A percentile compares a stretch with the other conserved stretches of the same genome.
Conservation (phyloP, 2,329 filamentous ascomycete genomes). For the Talaromyces rugulosus region DNA sequence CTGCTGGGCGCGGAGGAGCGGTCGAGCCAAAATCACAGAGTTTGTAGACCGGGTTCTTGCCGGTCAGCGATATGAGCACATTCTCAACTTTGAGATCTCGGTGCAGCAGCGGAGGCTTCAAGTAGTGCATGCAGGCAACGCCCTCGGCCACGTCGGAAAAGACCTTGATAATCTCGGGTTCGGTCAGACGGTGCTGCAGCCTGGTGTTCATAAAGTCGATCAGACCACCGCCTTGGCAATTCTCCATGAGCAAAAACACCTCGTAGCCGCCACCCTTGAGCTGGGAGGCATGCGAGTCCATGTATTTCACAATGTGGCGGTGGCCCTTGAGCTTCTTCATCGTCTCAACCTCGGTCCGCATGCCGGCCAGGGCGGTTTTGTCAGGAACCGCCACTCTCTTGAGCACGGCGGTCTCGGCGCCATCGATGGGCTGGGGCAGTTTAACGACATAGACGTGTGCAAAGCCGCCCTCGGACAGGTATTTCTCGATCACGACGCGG, state of each 20-base stretch:
- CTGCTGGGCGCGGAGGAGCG: slow-evolving; percentile 76
- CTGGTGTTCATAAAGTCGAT: slow-evolving; percentile 99
- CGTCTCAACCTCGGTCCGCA: slow-evolving; percentile 98
- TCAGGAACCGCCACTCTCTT: slow-evolving; percentile 96
- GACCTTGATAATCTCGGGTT: slow-evolving; percentile 95
- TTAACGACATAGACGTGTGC: slow-evolving; percentile 97
- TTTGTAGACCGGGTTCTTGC: slow-evolving; percentile 75
- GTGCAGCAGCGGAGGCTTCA: slow-evolving; percentile 88
- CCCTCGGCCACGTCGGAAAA: slow-evolving; percentile 95
- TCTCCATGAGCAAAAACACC: slow-evolving; percentile 98
- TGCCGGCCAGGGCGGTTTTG: slow-evolving; percentile 87
- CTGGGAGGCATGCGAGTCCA: slow-evolving; percentile 96
- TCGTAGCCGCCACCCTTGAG: slow-evolving; percentile 90
- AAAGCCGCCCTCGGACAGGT: slow-evolving; percentile 96
- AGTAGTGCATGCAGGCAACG: slow-evolving; percentile 98
- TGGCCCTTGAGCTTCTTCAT: slow-evolving; percentile 99
- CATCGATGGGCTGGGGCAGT: slow-evolving; percentile 70
- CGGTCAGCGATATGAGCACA: slow-evolving; percentile 72
- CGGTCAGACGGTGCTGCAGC: slow-evolving; percentile 90
- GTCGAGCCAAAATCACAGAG: slow-evolving; percentile 97
- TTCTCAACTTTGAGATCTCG: slow-evolving; percentile 98
- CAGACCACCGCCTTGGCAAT: slow-evolving; percentile 86
- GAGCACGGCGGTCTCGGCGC: slow-evolving; percentile 76
- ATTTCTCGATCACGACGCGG: slow-evolving; percentile 90
- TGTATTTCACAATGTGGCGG: slow-evolving; percentile 92